Evolutionary conservation across 345 rosid genomes (phyloP), one percentile per base, ranked within the genome.

Genomic region (Alliaria petiolata): DNA sequence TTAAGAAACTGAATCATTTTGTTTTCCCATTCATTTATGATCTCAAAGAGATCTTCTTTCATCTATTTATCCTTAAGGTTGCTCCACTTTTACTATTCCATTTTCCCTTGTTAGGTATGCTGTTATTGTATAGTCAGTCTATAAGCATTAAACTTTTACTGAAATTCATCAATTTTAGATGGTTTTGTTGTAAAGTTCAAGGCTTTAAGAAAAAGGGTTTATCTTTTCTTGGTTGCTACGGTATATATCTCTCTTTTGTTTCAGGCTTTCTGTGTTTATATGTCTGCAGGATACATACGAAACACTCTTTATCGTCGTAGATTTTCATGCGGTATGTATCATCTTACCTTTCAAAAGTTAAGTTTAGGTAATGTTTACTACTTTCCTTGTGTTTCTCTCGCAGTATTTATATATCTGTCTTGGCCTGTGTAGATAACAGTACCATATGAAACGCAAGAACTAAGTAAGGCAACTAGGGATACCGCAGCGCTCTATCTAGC

Each of bases 401-500:
- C n/a, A n/a, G n/a, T n/a, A 9, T 36, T 19, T 25, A 8, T 36
- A 16, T 47, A 13, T 42, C n/a, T 5, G 35, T 74, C 44, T 71
- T 50, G 57, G 34, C 8, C 10, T 20, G 8, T 56, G 47, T 77
- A 93, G 98, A 93, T 86, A 55, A 90, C 96, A 3, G 59, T 89
- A 62, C 91, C 96, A 3, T 89, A 89, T 79, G 96, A 90, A 44
- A 35, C 89, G 47, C 84, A 75, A 58, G 82, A 87, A 69, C 76
- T 93, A 20, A 80, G 84, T 22, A 86, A 80, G 79, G 85, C 97
- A 16, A 90, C 96, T 33, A 85, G 89, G 80, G 85, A 89, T 63
- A 89, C 97, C 8, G 95, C 98, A 13, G 96, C 97, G 65, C 77
- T 93, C 66, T 93, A 91, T 74, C 78, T 93, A 78, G 96, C 98